Percentiles rank a stretch among this genome's conserved stretches.
phyloP scores from a whole-genome alignment of 805 yeast species.

The Brettanomyces custersianus region DNA sequence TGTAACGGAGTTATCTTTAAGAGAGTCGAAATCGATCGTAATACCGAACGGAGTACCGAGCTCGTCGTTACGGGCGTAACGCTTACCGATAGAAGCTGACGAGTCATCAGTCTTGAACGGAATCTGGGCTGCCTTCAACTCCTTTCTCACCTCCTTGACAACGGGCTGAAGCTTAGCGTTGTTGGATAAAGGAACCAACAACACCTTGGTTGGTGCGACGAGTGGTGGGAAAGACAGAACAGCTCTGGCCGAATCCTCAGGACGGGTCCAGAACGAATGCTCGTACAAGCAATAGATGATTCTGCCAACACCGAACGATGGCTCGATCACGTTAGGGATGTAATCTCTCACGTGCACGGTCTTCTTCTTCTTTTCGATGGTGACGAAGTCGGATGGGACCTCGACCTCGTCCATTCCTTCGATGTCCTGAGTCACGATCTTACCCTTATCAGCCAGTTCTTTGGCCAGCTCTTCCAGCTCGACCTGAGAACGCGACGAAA shows the following conservation, averaged over 20 bases:
- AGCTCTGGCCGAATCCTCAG: constrained; percentile 81
- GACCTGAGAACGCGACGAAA: constrained; percentile 67
- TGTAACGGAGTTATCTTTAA: constrained; percentile 81
- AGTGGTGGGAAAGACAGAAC: constrained; percentile 82
- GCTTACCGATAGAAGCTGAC: constrained; percentile 94
- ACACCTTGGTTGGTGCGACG: constrained; percentile 96
- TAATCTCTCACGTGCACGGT: constrained; percentile 90
- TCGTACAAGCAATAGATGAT: constrained; percentile 88
- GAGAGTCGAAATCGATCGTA: constrained; percentile 91
- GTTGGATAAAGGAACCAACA: constrained; percentile 87
- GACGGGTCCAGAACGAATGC: constrained; percentile 92
- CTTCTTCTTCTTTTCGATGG: constrained; percentile 68
- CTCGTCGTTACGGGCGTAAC: constrained; percentile 97
- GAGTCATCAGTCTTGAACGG: constrained; percentile 97
- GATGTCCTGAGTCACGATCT: constrained; percentile 50
- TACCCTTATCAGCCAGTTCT: constrained; percentile 54
- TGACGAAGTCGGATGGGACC: constrained; percentile 61
- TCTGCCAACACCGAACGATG: constrained; percentile 98
- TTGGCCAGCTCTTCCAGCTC: constrained; percentile 71
- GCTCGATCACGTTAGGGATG: constrained; percentile 96
- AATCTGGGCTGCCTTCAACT: constrained; percentile 70
- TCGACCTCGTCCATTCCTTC: constrained; percentile 56
- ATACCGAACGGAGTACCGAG: constrained; percentile 98
- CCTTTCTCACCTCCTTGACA: constrained; percentile 56
- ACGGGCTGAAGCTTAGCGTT: constrained; percentile 74